Percentiles rank a stretch among this genome's conserved stretches.
These are phyloP conservation scores for Coemansia sp. DNA, from an alignment of 192 early-diverging fungal genomes.

Conservation along the genomic window DNA sequence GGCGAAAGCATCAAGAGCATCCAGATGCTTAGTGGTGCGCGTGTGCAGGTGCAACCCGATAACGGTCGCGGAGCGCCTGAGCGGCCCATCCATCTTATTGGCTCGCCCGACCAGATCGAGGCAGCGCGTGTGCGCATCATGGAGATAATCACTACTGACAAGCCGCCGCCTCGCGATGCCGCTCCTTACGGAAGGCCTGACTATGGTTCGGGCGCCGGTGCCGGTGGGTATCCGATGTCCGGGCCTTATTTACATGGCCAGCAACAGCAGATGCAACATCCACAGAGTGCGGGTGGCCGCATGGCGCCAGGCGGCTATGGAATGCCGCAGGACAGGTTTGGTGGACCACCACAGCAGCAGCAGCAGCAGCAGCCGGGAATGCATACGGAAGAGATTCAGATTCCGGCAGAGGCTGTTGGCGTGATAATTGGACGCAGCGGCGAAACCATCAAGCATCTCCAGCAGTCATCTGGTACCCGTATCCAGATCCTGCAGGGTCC, in stretches of 20 bases:
- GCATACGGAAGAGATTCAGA: conserved; percentile 44
- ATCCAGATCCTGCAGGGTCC: conserved; percentile 52
- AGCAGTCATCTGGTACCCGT: conserved; percentile 37
- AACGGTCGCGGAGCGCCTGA: conserved; percentile 45
- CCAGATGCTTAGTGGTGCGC: conserved; percentile 66
- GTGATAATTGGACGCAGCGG: conserved; percentile 50
- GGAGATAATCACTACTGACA: conserved; percentile 64
- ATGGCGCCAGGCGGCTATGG: conserved; percentile 8
- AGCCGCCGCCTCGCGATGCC: not conserved
- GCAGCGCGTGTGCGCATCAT: conserved; percentile 71
- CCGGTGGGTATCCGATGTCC: not conserved
- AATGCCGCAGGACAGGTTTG: conserved; percentile 6
- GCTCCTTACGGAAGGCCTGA: not conserved
- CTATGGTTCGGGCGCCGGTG: not conserved
- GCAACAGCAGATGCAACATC: not conserved
- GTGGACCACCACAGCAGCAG: conserved; percentile 1
- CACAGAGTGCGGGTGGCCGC: conserved; percentile 1
- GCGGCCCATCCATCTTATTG: conserved; percentile 68
- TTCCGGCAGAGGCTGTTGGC: conserved; percentile 43
- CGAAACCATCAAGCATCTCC: conserved; percentile 50
- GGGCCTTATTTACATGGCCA: not conserved
- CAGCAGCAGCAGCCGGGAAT: not conserved
- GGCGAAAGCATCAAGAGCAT: conserved; percentile 78
- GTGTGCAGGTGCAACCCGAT: conserved; percentile 71
- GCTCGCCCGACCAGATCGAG: conserved; percentile 67